Conservation (phyloP, 176 grass and related monocot species). For the Rhipidocladum racemiflorum region DNA sequence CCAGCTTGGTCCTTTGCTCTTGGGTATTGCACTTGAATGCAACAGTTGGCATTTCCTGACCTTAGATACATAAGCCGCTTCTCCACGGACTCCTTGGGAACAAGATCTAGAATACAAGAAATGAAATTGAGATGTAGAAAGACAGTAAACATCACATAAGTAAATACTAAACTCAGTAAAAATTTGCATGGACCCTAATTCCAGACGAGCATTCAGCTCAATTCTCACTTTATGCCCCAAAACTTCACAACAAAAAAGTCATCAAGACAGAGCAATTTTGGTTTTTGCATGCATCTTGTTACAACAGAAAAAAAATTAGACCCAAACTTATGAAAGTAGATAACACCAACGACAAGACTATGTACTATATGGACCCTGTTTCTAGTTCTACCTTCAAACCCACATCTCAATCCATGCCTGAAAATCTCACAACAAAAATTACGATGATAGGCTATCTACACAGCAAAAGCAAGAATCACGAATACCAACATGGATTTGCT, state of each 20-base stretch:
- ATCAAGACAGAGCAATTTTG: background rate
- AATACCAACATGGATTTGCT: background rate
- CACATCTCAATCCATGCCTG: too few species aligned
- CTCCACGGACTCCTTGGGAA: constrained; percentile 70
- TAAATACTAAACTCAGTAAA: constrained; percentile 8
- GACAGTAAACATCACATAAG: background rate
- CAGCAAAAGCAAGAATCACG: background rate
- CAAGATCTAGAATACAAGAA: constrained; percentile 57
- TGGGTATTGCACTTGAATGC: constrained; percentile 98
- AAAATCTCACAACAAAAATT: background rate
- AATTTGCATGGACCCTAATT: background rate
- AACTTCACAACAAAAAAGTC: background rate
- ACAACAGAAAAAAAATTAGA: background rate
- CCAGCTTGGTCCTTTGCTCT: constrained; percentile 86
- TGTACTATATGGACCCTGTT: background rate
- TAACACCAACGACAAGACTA: background rate
- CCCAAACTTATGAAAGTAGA: background rate
- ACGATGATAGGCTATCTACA: background rate
- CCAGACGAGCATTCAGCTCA: background rate
- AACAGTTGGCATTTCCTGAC: constrained; percentile 79
- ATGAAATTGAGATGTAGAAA: background rate
- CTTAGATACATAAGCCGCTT: constrained; percentile 91
- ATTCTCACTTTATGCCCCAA: background rate
- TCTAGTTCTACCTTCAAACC: background rate
- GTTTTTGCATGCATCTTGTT: background rate